Base-by-base conservation (phyloP, 2,329 filamentous ascomycete species). In the Fragosphaeria purpurea region DNA sequence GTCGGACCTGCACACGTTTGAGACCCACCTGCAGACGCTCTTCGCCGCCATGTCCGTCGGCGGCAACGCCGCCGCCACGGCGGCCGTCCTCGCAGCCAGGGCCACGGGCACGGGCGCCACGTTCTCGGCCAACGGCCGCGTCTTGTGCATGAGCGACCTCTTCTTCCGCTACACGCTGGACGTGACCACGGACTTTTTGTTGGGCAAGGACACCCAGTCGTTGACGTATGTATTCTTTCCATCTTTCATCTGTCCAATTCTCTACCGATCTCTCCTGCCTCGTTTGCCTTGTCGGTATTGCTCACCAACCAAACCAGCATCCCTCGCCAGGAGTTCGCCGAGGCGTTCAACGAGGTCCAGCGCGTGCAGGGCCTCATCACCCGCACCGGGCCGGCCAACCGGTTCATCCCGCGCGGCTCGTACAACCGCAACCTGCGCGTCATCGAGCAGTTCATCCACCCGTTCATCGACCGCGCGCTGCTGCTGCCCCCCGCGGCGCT, bases 151-250 rank as follows among this genome's bases (percentile, higher is more conserved):
- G 7, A 77, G 80, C 56, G 80, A 89, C 54, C 71, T 95, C 50
- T 85, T 95, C 67, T 94, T 88, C 70, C 76, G 86, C n/a, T 85
- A 83, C 61, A 90, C 88, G 0, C 75, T 96, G 33, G 90, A 95
- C 65, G 83, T 86, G 7, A 82, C 87, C 2, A 95, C 89, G 0
- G 86, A 94, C 59, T 95, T 95, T 63, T 70, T 96, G 33, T 77
- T 95, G 3, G 90, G 90, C 4, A 73, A 82, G 54, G 85, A 85
- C 55, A 83, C 90, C 22, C 79, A 77, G 60, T 77, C 75, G 34
- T 66, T 81, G n/a, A 72, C 70, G 74, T 77, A 60, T 61, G 67
- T 53, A 31, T 22, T 5, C 30, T 35, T 22, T 5, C 30, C 10
- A 44, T 49, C 10, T 35, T 32, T 31, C 12, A 22, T 6, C 38